A percentile compares a stretch with the other conserved stretches of the same genome.
Conservation (phyloP, 345 rosid species). For the Citrus maxima region DNA sequence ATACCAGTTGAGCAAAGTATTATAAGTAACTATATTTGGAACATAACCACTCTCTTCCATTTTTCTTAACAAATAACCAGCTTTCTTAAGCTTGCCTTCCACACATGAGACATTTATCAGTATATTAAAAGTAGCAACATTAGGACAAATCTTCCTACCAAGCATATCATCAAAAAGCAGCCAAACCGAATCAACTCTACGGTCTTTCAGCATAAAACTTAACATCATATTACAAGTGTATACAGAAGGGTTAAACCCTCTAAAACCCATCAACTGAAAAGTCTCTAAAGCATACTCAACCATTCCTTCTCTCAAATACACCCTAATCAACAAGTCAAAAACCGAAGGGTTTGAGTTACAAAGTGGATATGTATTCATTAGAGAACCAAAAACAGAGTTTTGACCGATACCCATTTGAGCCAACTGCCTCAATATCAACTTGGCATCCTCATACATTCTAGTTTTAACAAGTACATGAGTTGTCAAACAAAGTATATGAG, state of each 20-base stretch:
- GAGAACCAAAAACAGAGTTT: constrained; percentile 53
- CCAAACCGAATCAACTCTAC: constrained; percentile 54
- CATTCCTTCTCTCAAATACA: constrained; percentile 58
- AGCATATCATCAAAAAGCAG: constrained; percentile 69
- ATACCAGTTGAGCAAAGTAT: constrained; percentile 75
- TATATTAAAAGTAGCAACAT: constrained; percentile 82
- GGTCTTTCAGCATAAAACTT: constrained; percentile 49
- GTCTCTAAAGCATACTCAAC: constrained; percentile 54
- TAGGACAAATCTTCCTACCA: constrained; percentile 62
- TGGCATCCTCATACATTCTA: constrained; percentile 72
- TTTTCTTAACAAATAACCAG: constrained; percentile 61
- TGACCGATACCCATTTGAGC: constrained; percentile 39
- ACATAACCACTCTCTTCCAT: constrained; percentile 76
- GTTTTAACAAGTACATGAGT: constrained; percentile 75
- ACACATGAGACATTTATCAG: constrained; percentile 62
- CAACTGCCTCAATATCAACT: constrained; percentile 54
- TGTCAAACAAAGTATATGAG: constrained; percentile 59
- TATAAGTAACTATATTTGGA: constrained; percentile 73
- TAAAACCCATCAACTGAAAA: constrained; percentile 60
- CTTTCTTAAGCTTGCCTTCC: constrained; percentile 69
- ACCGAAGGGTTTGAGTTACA: constrained; percentile 91
- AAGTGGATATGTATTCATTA: constrained; percentile 68
- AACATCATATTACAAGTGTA: constrained; percentile 66
- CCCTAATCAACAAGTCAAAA: constrained; percentile 75
- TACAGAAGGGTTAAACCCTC: constrained; percentile 68